Percentiles rank a stretch among this genome's conserved stretches.
These are phyloP conservation scores for Hebeloma cylindrosporum DNA, from an alignment of 768 basidiomycete species.

Conservation along the genomic window DNA sequence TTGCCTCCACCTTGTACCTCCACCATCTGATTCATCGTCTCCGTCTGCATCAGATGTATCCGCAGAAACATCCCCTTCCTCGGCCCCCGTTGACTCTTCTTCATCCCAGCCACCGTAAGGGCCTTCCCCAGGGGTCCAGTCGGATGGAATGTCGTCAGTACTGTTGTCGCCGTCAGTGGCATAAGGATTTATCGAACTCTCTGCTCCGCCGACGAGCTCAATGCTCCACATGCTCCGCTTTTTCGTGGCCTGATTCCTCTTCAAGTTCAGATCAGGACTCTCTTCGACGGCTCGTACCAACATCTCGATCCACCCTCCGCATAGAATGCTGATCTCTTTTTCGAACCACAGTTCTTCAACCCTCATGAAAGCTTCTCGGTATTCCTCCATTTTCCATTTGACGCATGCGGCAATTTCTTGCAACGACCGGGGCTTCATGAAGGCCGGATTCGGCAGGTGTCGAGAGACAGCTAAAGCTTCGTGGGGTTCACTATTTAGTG, in stretches of 20 bases:
- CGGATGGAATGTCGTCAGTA: slow-evolving; percentile 40
- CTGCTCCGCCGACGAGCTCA: slow-evolving; percentile 42
- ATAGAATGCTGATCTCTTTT: slow-evolving; percentile 43
- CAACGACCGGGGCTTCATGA: slow-evolving; percentile 42
- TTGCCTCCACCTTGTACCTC: slow-evolving; percentile 20
- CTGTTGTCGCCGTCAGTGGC: slow-evolving; percentile 32
- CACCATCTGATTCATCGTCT: slow-evolving; percentile 28
- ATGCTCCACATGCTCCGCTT: slow-evolving; percentile 41
- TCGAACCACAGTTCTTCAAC: slow-evolving; percentile 55
- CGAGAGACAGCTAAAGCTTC: slow-evolving; percentile 44
- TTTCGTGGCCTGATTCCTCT: slow-evolving; percentile 33
- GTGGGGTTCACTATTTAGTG: slow-evolving; percentile 36
- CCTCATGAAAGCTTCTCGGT: slow-evolving; percentile 47
- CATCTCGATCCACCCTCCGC: slow-evolving; percentile 64
- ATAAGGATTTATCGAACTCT: slow-evolving; percentile 29
- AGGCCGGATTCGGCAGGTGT: slow-evolving; percentile 51
- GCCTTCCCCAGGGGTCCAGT: slow-evolving; percentile 46
- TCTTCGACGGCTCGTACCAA: slow-evolving; percentile 48
- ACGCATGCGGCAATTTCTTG: slow-evolving; percentile 50
- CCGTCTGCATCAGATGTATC: slow-evolving; percentile 34
- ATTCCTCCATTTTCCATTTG: slow-evolving; percentile 53
- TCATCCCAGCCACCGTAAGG: slow-evolving; percentile 26
- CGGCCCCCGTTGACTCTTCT: slow-evolving; percentile 36
- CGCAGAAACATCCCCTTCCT: slow-evolving; percentile 33
- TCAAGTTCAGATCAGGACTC: slow-evolving; percentile 38